These are phyloP conservation scores for Torulaspora maleeae DNA, from an alignment of 805 yeast species.

Conservation along the genomic window DNA sequence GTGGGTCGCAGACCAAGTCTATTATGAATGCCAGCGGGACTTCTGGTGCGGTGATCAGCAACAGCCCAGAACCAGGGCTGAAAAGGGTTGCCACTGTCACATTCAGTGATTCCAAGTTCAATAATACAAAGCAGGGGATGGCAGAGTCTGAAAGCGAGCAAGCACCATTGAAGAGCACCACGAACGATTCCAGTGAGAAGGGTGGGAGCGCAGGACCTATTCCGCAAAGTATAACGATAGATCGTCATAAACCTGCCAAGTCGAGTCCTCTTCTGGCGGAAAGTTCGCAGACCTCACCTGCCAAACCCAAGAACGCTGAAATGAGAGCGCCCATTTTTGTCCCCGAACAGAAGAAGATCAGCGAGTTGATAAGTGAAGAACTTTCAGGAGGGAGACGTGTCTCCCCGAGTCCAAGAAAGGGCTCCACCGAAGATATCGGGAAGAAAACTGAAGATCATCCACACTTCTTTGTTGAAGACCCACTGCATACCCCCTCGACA, in stretches of 20 bases:
- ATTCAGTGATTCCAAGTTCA: constrained; percentile 27
- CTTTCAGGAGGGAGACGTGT: constrained; percentile 2
- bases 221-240: constrained; percentile 1
- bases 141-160: constrained; percentile 9
- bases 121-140: constrained; percentile 12
- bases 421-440: background rate
- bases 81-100: constrained; percentile 34
- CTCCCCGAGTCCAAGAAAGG: background rate
- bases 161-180: constrained; percentile 9
- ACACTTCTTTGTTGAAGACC: constrained; percentile 68
- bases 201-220: background rate
- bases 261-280: constrained; percentile 11
- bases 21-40: constrained; percentile 35
- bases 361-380: constrained; percentile 7
- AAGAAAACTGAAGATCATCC: constrained; percentile 56
- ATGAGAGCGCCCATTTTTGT: background rate
- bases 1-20: constrained; percentile 28
- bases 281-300: constrained; percentile 4
- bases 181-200: constrained; percentile 12
- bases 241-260: constrained; percentile 11
- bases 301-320: constrained; percentile 1
- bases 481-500: constrained; percentile 42
- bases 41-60: constrained; percentile 34
- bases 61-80: constrained; percentile 33
- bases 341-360: constrained; percentile 9